Evolutionary conservation across 371 early-diverging fungal genomes (phyloP), one percentile per base, ranked within the genome.

Genomic region (Apophysomyces sp.): DNA sequence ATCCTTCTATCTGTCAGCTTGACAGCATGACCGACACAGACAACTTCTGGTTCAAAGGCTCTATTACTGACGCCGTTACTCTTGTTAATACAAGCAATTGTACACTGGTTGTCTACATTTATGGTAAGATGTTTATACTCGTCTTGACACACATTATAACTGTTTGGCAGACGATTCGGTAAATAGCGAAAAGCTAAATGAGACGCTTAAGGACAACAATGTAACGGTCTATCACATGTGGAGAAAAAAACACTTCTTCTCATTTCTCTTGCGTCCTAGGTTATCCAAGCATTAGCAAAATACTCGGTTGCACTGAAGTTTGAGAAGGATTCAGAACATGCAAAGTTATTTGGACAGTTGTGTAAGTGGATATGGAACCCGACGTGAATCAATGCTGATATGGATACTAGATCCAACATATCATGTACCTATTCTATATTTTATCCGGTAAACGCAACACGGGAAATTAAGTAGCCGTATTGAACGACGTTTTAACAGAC

Each of bases 1-100:
- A 1, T 4, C 49, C n/a, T 21, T 59, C 31, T 52, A 30, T 36
- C 12, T 30, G 21, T 44, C 24, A 26, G n/a, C 27, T 9, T 16
- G 21, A 44, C 49, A 54, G 27, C 24, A 60, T 56, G 52, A 36
- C 40, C 34, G 52, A 49, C 18, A 31, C 39, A 31, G 44, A 44
- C 12, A 51, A 36, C 34, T 30, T 65, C 36, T 71, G 71, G 71
- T 71, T 71, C 40, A 26, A 64, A 28, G 71, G 71, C 1, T 60
- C 62, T 21, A 60, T 71, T 15, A 34, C 60, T 12, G 67, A 71
- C 31, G 71, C 71, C 7, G 67, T 71, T 28, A 4, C 63, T 2
- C 57, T 58, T 11, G 71, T 71, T 13, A 66, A 71, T 59, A 34
- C 63, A 12, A 63, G 30, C n/a, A 58, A 67, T 44, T 67, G 64